Base-by-base conservation (phyloP, 805 yeast species). In the Saccharomycopsis fodiens region DNA sequence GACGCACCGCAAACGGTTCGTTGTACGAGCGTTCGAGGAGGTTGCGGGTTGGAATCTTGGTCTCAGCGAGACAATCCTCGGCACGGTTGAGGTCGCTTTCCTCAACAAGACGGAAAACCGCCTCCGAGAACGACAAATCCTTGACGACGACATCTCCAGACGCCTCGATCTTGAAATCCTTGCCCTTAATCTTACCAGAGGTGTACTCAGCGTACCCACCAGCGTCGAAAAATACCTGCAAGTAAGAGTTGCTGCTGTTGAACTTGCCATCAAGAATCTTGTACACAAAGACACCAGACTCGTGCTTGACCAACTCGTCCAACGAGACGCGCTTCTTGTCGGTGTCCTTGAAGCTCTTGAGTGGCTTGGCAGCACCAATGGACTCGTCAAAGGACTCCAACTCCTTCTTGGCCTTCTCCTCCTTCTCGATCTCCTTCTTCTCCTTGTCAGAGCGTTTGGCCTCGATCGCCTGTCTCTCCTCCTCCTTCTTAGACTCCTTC, bases 191-290 rank as follows among this genome's bases (percentile, higher is more conserved):
- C 50, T 68, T 68, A 13, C 78, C 76, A 39, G 86, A 68, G 3
- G 68, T 70, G 57, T 68, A 82, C 42, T 80, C 75, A 8, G 85
- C 70, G 61, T 77, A 79, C 3, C 88, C 85, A 51, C 68, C 74
- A 55, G 77, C 79, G 63, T 93, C 97, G 55, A 85, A 81, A 60
- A 75, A 84, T 0, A 79, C 74, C 61, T 88, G 94, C 19, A 93
- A 65, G 52, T 74, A 83, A 15, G 78, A 72, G 48, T 76, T 78
- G n/a, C 67, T 69, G 45, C 74, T 71, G 36, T 73, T 63, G 38
- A 78, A 60, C 32, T 66, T 69, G 45, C 84, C 86, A 34, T 77
- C 79, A 21, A 78, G 55, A 32, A 93, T 60, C 41, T 84, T 78
- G 55, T 71, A 74, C 1, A 82, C 83, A 42, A 89, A 68, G 16